Percentiles rank a stretch among this genome's conserved stretches.
Conservation (phyloP, 2,329 filamentous ascomycete species). For the Teratosphaeria nubilosa region DNA sequence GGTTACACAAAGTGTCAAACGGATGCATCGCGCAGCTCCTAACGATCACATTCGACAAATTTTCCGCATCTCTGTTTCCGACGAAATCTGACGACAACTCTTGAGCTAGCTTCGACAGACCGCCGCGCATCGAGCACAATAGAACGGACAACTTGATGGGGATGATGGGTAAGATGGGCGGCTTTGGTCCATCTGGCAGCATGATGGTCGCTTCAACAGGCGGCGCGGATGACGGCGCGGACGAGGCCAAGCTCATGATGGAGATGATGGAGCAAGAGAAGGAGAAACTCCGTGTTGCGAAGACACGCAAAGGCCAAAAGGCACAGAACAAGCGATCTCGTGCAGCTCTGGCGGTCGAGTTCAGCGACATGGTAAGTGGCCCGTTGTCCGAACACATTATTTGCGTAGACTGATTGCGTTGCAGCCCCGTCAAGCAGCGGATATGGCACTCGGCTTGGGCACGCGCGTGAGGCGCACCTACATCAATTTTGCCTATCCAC, state of each 20-base stretch:
- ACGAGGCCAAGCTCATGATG: neutral
- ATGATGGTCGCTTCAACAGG: neutral
- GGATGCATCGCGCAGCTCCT: neutral
- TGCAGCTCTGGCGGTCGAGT: neutral
- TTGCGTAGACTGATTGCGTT: neutral
- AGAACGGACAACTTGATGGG: neutral
- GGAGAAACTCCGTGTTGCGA: neutral
- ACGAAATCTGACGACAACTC: neutral
- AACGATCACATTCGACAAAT: neutral
- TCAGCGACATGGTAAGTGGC: neutral
- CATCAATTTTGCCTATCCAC: conserved; percentile 13
- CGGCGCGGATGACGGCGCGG: neutral
- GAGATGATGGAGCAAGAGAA: neutral
- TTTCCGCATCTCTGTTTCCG: neutral
- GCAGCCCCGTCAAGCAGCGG: neutral
- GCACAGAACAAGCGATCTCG: neutral
- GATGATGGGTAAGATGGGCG: neutral
- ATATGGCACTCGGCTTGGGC: neutral
- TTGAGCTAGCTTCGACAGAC: neutral
- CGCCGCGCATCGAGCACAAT: neutral
- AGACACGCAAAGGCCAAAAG: conserved; percentile 2
- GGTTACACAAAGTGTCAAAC: neutral
- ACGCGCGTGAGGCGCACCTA: neutral
- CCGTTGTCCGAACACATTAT: neutral
- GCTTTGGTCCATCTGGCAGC: neutral